A percentile compares a stretch with the other conserved stretches of the same genome.
phyloP scores from a whole-genome alignment of 192 early-diverging fungal genomes.

The Coemansia sp. region DNA sequence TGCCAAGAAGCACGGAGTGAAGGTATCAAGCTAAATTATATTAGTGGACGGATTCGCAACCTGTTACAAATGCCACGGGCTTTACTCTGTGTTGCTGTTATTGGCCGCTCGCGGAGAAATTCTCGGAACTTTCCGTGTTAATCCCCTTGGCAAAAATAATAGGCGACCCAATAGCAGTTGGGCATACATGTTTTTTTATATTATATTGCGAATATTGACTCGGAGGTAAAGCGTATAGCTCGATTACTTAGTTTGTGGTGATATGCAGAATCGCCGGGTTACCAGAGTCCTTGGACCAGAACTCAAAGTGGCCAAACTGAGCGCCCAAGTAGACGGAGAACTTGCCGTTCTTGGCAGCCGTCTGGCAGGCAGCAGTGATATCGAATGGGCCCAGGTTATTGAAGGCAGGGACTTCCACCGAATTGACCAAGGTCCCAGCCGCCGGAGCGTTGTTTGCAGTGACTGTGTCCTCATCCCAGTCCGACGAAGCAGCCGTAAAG shows the following conservation, averaged over 20 bases:
- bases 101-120: neutral
- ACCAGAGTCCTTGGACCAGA: slow-evolving; percentile 55
- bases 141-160: too few species aligned
- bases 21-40: neutral
- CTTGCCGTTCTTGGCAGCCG: slow-evolving; percentile 16
- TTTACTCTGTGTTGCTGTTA: neutral
- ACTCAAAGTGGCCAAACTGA: slow-evolving; percentile 20
- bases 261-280: slow-evolving; percentile 48
- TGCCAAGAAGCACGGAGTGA: neutral
- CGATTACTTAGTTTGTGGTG: slow-evolving; percentile 13
- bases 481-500: slow-evolving; percentile 11
- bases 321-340: slow-evolving; percentile 33
- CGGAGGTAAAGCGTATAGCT: neutral
- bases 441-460: slow-evolving; percentile 37
- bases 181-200: neutral
- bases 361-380: slow-evolving; percentile 41
- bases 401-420: slow-evolving; percentile 28
- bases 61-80: neutral
- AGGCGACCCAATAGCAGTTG: too few species aligned
- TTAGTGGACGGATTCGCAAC: neutral
- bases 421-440: slow-evolving; percentile 15
- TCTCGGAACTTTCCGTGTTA: too few species aligned
- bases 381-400: slow-evolving; percentile 24
- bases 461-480: slow-evolving; percentile 46
- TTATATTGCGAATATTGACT: neutral